Percentiles rank a stretch among this genome's conserved stretches.
Evolutionary conservation across 768 basidiomycete species (phyloP).

Genomic region (Fomitopsis pulvina): DNA sequence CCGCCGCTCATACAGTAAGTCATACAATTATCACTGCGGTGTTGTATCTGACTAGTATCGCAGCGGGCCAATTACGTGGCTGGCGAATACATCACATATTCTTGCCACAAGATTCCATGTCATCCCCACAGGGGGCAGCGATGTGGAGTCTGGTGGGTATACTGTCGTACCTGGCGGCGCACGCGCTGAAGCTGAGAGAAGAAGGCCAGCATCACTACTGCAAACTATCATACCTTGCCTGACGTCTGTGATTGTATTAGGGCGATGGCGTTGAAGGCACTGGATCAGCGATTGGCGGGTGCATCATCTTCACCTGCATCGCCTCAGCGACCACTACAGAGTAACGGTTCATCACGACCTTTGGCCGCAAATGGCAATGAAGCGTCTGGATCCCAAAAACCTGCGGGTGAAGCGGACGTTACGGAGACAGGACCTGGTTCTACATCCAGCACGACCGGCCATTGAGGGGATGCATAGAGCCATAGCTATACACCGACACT

Average conservation of each 20-base stretch:
- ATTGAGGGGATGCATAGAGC: too few relatives aligned
- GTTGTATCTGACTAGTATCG: slow-evolving; percentile 4
- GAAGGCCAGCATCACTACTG: slow-evolving; percentile 52
- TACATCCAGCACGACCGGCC: neutral
- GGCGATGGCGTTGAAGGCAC: slow-evolving; percentile 92
- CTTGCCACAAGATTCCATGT: slow-evolving; percentile 66
- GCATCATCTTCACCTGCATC: slow-evolving; percentile 28
- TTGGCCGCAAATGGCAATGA: neutral
- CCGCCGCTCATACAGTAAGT: slow-evolving; percentile 91
- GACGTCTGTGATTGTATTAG: slow-evolving; percentile 30
- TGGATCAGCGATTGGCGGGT: slow-evolving; percentile 86
- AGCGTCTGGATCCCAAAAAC: neutral
- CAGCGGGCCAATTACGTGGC: slow-evolving; percentile 65
- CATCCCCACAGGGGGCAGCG: slow-evolving; percentile 56
- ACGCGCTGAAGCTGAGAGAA: slow-evolving; percentile 92
- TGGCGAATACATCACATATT: slow-evolving; percentile 63
- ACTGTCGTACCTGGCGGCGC: slow-evolving; percentile 77
- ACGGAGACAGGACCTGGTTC: neutral
- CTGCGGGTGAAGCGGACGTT: neutral
- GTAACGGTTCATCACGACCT: slow-evolving; percentile 10
- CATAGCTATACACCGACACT: too few relatives aligned
- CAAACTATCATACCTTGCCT: neutral
- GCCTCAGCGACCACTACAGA: slow-evolving; percentile 10
- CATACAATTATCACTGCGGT: neutral
- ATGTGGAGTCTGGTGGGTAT: slow-evolving; percentile 71